Conservation (phyloP, 2,329 filamentous ascomycete genomes). For the Mycosphaerella sp. region DNA sequence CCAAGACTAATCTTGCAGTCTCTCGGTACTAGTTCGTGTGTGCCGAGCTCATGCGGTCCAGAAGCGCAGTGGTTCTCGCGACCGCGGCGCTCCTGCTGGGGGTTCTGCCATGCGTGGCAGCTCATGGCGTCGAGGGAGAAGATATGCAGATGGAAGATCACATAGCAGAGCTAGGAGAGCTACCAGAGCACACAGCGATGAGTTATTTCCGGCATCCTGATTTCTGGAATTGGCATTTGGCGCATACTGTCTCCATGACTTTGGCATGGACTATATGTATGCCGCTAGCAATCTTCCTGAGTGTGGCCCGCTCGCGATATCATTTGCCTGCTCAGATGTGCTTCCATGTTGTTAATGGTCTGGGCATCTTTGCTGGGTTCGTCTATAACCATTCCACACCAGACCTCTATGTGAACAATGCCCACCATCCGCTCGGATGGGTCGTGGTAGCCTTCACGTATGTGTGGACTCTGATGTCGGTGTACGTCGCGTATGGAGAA, state of each 20-base stretch:
- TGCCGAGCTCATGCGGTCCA: slow-evolving; percentile 10
- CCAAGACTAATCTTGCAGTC: not conserved
- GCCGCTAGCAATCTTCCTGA: slow-evolving; percentile 78
- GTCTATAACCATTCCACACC: slow-evolving; percentile 77
- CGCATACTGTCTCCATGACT: slow-evolving; percentile 65
- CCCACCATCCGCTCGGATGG: slow-evolving; percentile 89
- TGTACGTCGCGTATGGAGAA: slow-evolving; percentile 53
- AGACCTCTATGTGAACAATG: slow-evolving; percentile 78
- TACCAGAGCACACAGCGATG: slow-evolving; percentile 16
- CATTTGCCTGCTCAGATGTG: slow-evolving; percentile 62
- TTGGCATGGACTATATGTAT: slow-evolving; percentile 66
- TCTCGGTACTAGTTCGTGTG: not conserved
- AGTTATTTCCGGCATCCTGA: slow-evolving; percentile 57
- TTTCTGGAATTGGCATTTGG: slow-evolving; percentile 53
- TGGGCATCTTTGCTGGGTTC: slow-evolving; percentile 59
- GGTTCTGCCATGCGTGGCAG: slow-evolving; percentile 36
- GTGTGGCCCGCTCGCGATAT: slow-evolving; percentile 69
- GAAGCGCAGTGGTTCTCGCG: slow-evolving; percentile 6
- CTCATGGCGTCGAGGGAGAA: slow-evolving; percentile 36
- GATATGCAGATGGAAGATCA: slow-evolving; percentile 26
- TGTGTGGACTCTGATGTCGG: slow-evolving; percentile 62
- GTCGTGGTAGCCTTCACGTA: slow-evolving; percentile 65
- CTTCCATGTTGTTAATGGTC: slow-evolving; percentile 40
- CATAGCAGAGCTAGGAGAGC: slow-evolving; percentile 12
- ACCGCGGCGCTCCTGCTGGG: slow-evolving; percentile 38